Evolutionary conservation across 2,329 filamentous ascomycete genomes (phyloP), one percentile per base, ranked within the genome.

Genomic region (Fusarium verticillioides): DNA sequence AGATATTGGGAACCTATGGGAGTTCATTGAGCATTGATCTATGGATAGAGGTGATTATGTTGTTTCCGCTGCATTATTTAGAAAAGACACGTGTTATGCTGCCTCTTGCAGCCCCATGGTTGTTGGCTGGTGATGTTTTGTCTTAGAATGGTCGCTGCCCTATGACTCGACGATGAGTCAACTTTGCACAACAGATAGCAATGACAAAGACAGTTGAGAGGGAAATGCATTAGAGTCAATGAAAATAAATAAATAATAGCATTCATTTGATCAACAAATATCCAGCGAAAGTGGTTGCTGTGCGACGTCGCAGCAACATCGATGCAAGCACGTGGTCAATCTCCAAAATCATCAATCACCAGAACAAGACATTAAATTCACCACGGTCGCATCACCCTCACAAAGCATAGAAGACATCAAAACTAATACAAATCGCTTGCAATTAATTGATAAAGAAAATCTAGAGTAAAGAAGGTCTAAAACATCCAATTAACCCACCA

Each of bases 381-480:
- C 2, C 32, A 61, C 11, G 7, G 16, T 61, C 44, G n/a, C 37
- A 49, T 49, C 3, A 4, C 0, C 4, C 2, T 12, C 6, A 32
- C 13, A 8, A 1, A 4, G 0, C 1, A 23, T 3, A 36, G 11
- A 1, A 19, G 4, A n/a, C 7, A 18, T 16, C 4, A 28, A 16
- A 19, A 21, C 4, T 36, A 11, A 57, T 16, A 58, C 28, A 46
- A 43, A 36, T 54, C 59, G 65, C 52, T 69, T 59, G 49, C 43
- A n/a, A 37, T 69, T 42, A n/a, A 54, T 44, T 43, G 42, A 66
- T 43, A 70, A 46, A 70, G 26, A 36, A 52, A 53, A 70, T 56
- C 54, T 70, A 70, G 40, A 57, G 36, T 30, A 59, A 52, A 57
- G 28, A 60, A 65, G 32, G 42, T 70, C 66, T 65, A 50, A 23